These are phyloP conservation scores for Pancytospora philotis DNA, from an alignment of 371 early-diverging fungal species.

Conservation along the genomic window DNA sequence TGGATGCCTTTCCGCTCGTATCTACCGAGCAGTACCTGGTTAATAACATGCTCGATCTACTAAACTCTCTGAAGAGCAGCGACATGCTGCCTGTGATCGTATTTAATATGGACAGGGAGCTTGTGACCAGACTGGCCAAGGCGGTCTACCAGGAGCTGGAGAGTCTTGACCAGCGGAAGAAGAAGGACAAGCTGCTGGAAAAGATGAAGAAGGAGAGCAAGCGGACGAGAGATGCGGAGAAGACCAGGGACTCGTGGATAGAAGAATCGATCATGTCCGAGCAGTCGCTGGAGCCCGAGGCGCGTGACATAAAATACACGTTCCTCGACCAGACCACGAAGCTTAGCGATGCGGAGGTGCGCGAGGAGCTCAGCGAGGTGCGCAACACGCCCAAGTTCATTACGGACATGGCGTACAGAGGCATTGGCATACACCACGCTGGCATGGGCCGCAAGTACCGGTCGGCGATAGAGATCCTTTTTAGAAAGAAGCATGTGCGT, in stretches of 20 bases:
- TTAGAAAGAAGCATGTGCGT: slow-evolving; percentile 61
- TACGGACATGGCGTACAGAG: slow-evolving; percentile 59
- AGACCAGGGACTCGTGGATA: slow-evolving; percentile 55
- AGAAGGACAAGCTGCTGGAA: slow-evolving; percentile 46
- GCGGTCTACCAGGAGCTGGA: slow-evolving; percentile 52
- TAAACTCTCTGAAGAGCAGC: slow-evolving; percentile 47
- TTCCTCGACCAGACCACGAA: slow-evolving; percentile 49
- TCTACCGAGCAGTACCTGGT: slow-evolving; percentile 36
- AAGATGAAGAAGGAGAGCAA: slow-evolving; percentile 54
- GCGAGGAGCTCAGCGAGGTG: slow-evolving; percentile 52
- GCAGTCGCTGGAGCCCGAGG: slow-evolving; percentile 31
- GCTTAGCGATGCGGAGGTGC: slow-evolving; percentile 54
- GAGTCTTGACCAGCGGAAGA: slow-evolving; percentile 41
- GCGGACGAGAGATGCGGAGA: slow-evolving; percentile 52
- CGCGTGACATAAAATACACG: slow-evolving; percentile 52
- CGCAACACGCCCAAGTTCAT: slow-evolving; percentile 37
- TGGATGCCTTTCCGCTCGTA: slow-evolving; percentile 6
- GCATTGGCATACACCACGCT: slow-evolving; percentile 64
- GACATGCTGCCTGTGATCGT: slow-evolving; percentile 62
- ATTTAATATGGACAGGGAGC: slow-evolving; percentile 62
- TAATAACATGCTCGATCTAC: slow-evolving; percentile 50
- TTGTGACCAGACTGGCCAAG: slow-evolving; percentile 60
- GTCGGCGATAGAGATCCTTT: slow-evolving; percentile 61
- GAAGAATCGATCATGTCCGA: slow-evolving; percentile 50
- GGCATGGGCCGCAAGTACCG: slow-evolving; percentile 61